Conservation (phyloP, 2,329 filamentous ascomycete species). For the Nakataea oryzae region DNA sequence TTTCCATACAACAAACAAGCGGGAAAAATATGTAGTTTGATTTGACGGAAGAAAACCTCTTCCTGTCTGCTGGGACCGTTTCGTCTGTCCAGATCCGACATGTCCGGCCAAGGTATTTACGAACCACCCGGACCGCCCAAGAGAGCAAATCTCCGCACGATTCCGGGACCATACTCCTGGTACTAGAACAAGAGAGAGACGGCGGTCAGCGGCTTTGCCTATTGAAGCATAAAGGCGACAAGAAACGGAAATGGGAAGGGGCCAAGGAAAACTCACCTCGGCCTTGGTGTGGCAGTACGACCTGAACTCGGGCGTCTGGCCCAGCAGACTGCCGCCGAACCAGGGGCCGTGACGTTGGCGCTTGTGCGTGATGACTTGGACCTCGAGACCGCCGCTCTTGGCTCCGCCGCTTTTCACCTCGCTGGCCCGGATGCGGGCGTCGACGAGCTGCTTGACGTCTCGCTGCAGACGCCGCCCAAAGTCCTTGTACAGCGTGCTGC, state of each 20-base stretch:
- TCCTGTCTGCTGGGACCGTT: too few species aligned
- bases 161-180: constrained; percentile 91
- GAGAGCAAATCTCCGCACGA: constrained; percentile 88
- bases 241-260: not conserved
- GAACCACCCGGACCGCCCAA: constrained; percentile 84
- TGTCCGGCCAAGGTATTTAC: constrained; percentile 25
- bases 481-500: constrained; percentile 96
- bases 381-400: constrained; percentile 86
- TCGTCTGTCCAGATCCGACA: too few species aligned
- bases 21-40: not conserved
- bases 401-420: constrained; percentile 87
- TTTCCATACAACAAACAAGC: not conserved
- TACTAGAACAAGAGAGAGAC: constrained; percentile 46
- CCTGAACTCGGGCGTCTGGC: constrained; percentile 95
- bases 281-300: constrained; percentile 97
- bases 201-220: not conserved
- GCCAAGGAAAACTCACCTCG: constrained; percentile 35
- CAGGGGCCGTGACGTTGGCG: constrained; percentile 93
- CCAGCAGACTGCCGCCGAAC: constrained; percentile 94
- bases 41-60: not conserved
- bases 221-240: not conserved
- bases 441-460: constrained; percentile 93
- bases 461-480: constrained; percentile 92
- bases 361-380: constrained; percentile 96
- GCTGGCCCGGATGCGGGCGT: constrained; percentile 83